Conservation (phyloP, 257 asterid species). For the Hygrophila difformis region DNA sequence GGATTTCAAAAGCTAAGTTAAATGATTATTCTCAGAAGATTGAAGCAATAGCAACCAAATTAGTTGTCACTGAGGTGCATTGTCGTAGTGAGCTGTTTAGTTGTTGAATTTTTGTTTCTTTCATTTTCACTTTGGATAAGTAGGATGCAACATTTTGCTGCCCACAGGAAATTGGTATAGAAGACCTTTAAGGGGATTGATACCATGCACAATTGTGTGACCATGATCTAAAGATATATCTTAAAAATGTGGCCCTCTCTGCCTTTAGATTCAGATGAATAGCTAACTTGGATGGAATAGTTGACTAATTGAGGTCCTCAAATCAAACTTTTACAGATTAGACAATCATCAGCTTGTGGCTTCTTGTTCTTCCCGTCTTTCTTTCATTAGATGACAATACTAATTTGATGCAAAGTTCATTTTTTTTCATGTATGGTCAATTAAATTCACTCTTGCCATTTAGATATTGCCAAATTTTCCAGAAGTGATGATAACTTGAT, state of each 20-base stretch:
- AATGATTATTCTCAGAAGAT: constrained; percentile 70
- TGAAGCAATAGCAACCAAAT: constrained; percentile 70
- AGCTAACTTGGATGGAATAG: background rate
- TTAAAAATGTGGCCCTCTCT: background rate
- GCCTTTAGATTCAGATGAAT: constrained; percentile 1
- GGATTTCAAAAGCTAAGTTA: constrained; percentile 66
- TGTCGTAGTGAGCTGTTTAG: background rate
- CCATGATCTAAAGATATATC: background rate
- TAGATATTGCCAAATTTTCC: background rate
- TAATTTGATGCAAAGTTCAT: constrained; percentile 2
- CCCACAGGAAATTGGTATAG: background rate
- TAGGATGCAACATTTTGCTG: background rate
- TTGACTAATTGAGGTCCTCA: background rate
- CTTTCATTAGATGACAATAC: background rate
- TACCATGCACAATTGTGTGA: background rate
- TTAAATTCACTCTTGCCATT: constrained; percentile 1
- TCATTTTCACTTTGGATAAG: background rate
- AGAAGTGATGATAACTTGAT: background rate
- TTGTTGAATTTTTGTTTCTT: constrained; percentile 4
- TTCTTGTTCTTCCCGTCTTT: background rate
- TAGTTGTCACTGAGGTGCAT: constrained; percentile 49
- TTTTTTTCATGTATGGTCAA: too few species aligned
- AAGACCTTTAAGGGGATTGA: background rate
- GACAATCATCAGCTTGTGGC: background rate
- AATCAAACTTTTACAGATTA: constrained; percentile 2